Evolutionary conservation across 768 basidiomycete species (phyloP), one percentile per base, ranked within the genome.

Genomic region (Boletus patriciae): DNA sequence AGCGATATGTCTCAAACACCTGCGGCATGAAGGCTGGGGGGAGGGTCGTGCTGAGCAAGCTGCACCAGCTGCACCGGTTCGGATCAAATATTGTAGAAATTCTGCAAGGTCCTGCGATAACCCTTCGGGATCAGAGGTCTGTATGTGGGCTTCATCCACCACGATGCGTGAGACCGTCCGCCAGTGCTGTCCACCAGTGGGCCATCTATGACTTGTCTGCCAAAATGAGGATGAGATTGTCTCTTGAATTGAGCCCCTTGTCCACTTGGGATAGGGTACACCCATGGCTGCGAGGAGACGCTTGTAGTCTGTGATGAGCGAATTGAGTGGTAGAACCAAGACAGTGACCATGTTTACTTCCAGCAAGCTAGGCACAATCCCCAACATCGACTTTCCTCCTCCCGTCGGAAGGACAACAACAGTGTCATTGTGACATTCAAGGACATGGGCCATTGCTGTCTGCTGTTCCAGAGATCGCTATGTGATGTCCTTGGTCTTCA

Each of bases 141-240:
- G n/a, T 2, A 66, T 57, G n/a, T 70, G 66, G 1, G 62, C 63
- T 33, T 73, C 69, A 18, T 74, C 68, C 2, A 73, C 33, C 0
- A 72, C 44, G 0, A 52, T 37, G 0, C 64, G 57, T n/a, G n/a
- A n/a, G 0, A 56, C 33, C 0, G 73, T 50, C 7, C 0, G 38
- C 27, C 4, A 73, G 42, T 2, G 50, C 34, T 1, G 34, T 16
- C 2, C 18, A 13, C 63, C 65, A 75, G 0, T 27, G 12, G 1
- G 18, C 0, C 0, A 37, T 60, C 16, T 46, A 34, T 0, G 52
- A 34, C 25, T 46, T 64, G 38, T 63, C 62, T 15, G 53, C 53
- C 2, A 58, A 60, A 0, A 63, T 50, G 0, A 60, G 27, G 16
- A 62, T 4, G 0, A 62, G 62, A 9, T 61, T 62, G 31, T 50